Base-by-base conservation (phyloP, 1,284 basidiomycete species). In the Thelephora terrestris region DNA sequence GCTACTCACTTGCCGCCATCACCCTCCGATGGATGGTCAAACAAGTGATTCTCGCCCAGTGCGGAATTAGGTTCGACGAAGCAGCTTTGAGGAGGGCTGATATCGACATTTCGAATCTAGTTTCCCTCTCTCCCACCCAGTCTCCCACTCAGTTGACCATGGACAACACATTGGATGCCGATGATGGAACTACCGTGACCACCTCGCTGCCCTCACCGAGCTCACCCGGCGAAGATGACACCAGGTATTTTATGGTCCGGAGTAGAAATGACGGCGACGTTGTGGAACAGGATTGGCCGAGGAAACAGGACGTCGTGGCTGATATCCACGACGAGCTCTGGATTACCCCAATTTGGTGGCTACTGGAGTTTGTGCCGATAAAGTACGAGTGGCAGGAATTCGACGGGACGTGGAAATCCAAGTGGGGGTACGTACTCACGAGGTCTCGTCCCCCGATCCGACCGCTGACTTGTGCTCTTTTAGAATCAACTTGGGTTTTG, bases 1-100 rank as follows among this genome's bases (percentile, higher is more conserved):
- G 54, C 9, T 59, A 71, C 47, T 65, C 63, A 24, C 70, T 88
- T 5, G 65, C 76, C 0, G 70, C 82, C 51, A 79, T 85, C 53
- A 61, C 78, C n/a, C 65, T 87, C 23, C 76, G 75, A 24, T 87
- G 84, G 84, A 87, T 87, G 85, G 70, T 87, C 40, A 74, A 75
- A 49, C 69, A 80, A 52, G 64, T 73, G 50, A 64, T 70, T 6
- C 54, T 54, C 3, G 62, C 72, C 5, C 62, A 70, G 20, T 78
- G 76, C 54, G 75, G 74, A 3, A 69, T 85, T 29, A 52, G 64
- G 24, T 83, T 82, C 53, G 73, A 80, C 51, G 49, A 56, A 7
- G 58, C 60, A 1, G 68, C 59, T 24, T 66, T 79, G 44, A 53
- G 53, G 16, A 57, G 57, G 18, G 62, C 65, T 18, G 57, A 63